These are phyloP conservation scores for Globisporangium perplexum DNA, from an alignment of 352 stramenopile genomes.

Conservation along the genomic window DNA sequence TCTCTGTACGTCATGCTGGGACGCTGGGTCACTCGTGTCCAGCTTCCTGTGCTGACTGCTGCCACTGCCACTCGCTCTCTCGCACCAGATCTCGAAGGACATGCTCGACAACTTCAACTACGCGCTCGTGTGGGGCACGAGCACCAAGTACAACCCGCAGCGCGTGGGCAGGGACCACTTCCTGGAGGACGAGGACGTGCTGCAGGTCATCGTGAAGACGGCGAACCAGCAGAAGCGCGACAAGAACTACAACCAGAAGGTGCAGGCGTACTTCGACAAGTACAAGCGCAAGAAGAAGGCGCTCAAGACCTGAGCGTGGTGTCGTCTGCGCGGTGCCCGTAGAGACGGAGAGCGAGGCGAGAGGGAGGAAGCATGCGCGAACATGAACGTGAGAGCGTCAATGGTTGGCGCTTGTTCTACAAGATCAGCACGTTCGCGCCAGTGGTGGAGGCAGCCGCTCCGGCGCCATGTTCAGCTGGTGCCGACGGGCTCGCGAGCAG, in stretches of 20 bases:
- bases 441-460: background rate
- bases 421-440: background rate
- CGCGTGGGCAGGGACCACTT: constrained; percentile 93
- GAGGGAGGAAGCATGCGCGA: background rate
- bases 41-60: background rate
- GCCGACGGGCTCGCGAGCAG: constrained; percentile 21
- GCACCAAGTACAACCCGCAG: constrained; percentile 98
- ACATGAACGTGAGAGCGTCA: background rate
- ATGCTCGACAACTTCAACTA: constrained; percentile 97
- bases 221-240: constrained; percentile 97
- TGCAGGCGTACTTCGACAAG: constrained; percentile 96
- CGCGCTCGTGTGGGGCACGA: constrained; percentile 96
- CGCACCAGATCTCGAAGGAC: constrained; percentile 81
- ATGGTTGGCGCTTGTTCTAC: background rate
- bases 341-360: too few relatives aligned
- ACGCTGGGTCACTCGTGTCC: background rate
- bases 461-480: background rate
- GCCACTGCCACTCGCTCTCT: background rate
- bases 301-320: constrained; percentile 67
- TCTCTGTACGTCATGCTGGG: constrained; percentile 50
- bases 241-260: constrained; percentile 96
- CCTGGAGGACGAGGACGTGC: constrained; percentile 97
- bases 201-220: constrained; percentile 98
- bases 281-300: constrained; percentile 95
- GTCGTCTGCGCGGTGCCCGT: too few relatives aligned